Evolutionary conservation across 2,329 filamentous ascomycete species (phyloP), one percentile per base, ranked within the genome.

Genomic region (Phialophora expanda): DNA sequence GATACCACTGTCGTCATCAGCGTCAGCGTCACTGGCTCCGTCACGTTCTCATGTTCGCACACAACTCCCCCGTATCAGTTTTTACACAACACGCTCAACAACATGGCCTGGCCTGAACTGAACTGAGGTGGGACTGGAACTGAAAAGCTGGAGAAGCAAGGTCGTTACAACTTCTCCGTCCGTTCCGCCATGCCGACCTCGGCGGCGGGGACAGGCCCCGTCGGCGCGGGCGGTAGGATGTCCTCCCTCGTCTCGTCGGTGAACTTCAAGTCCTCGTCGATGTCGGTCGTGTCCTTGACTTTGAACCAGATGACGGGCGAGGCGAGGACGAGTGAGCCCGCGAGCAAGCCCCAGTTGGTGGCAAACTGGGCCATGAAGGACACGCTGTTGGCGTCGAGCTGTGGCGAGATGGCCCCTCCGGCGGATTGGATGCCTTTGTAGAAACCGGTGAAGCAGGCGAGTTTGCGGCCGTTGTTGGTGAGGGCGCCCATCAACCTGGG

Each of bases 361-460:
- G 81, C 89, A 72, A 93, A 93, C 70, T 91, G 84, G 71, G 81
- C 83, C 80, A 88, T 85, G 80, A 85, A 93, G 0, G 87, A 80
- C 50, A 84, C 82, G 56, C 84, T 78, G 34, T 83, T 62, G 32
- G 81, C 81, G 74, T 93, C 90, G 30, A 93, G 77, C 51, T 85
- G 82, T 87, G 89, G 92, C 74, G 89, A 90, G 73, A 93, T 85
- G 69, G 89, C 90, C 5, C 87, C 87, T 71, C 90, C 91, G 53
- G 90, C 90, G 11, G 89, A 92, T 78, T 94, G 90, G 72, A 94
- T 89, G 66, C 88, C 88, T 80, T 92, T 92, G 85, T 92, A 93
- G 82, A 89, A 91, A 69, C 90, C 92, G 57, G 91, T 89, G 72
- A 92, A 88, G 82, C 95, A 94, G 79, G 92, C 92, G 22, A 91